Percentiles rank a stretch among this genome's conserved stretches.
Evolutionary conservation across 164 flowering plant species (phyloP).

Genomic region (Stephania yunnanensis): DNA sequence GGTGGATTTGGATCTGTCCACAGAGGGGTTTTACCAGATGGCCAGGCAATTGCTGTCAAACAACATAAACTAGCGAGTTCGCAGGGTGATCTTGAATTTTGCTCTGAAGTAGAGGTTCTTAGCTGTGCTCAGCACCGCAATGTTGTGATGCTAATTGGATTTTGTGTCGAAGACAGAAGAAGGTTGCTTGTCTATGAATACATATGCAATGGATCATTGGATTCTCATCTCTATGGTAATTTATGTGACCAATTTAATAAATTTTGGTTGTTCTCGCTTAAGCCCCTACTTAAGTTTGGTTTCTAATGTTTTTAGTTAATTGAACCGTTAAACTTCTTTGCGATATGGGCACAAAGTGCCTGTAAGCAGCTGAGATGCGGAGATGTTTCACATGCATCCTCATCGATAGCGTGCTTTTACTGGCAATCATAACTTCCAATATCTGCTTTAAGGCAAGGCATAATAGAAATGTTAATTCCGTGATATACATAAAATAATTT

Average conservation of each 20-base stretch:
- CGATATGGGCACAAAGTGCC: background rate
- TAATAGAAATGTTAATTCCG: background rate
- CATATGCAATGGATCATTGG: conserved; percentile 91
- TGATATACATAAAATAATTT: background rate
- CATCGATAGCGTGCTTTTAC: background rate
- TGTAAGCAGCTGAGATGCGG: background rate
- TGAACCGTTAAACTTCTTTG: background rate
- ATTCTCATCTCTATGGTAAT: conserved; percentile 88
- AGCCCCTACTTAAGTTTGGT: background rate
- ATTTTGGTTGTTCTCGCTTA: background rate
- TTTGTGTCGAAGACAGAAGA: conserved; percentile 74
- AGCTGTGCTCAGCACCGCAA: conserved; percentile 98
- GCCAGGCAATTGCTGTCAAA: conserved; percentile 86
- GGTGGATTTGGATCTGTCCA: conserved; percentile 98
- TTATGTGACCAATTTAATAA: background rate
- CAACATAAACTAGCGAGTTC: conserved; percentile 87
- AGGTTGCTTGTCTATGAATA: conserved; percentile 89
- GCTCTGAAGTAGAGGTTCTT: conserved; percentile 89
- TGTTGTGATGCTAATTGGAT: conserved; percentile 90
- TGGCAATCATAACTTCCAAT: background rate
- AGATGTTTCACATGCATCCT: background rate
- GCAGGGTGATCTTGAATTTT: conserved; percentile 88
- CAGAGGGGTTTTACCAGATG: conserved; percentile 71
- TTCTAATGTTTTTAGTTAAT: background rate
- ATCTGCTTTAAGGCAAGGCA: background rate